Evolutionary conservation across 331 rosid species (phyloP).

Genomic region (Acacia concinna): DNA sequence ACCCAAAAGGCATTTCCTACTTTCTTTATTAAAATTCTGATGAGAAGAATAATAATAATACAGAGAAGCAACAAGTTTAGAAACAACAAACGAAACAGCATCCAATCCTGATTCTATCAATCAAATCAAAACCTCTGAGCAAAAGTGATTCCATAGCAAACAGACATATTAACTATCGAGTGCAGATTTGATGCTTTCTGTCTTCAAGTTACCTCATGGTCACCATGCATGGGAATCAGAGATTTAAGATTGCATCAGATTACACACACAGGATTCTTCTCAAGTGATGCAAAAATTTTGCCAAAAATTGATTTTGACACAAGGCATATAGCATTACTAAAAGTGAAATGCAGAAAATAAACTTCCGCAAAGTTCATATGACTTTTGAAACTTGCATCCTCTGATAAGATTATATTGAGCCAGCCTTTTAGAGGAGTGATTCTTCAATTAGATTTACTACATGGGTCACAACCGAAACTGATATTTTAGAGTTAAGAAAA

Average conservation of each 20-base stretch:
- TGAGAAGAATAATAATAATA: neutral
- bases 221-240: neutral
- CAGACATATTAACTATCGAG: neutral
- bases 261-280: neutral
- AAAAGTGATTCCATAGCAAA: slow-evolving; percentile 7
- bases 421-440: neutral
- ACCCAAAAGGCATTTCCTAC: neutral
- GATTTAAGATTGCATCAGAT: neutral
- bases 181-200: slow-evolving; percentile 15
- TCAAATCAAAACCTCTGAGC: neutral
- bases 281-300: neutral
- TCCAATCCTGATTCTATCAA: neutral
- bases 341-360: neutral
- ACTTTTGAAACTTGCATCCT: neutral
- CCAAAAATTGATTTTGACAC: neutral
- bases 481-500: neutral
- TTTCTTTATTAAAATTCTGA: neutral
- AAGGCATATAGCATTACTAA: slow-evolving; percentile 10
- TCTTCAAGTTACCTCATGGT: neutral
- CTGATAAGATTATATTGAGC: neutral
- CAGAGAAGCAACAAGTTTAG: neutral
- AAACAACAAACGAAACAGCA: neutral
- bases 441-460: neutral
- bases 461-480: neutral
- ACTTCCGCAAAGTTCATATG: neutral